Percentiles rank a stretch among this genome's conserved stretches.
phyloP scores from a whole-genome alignment of 768 basidiomycete species.

The Mycena belliarum region DNA sequence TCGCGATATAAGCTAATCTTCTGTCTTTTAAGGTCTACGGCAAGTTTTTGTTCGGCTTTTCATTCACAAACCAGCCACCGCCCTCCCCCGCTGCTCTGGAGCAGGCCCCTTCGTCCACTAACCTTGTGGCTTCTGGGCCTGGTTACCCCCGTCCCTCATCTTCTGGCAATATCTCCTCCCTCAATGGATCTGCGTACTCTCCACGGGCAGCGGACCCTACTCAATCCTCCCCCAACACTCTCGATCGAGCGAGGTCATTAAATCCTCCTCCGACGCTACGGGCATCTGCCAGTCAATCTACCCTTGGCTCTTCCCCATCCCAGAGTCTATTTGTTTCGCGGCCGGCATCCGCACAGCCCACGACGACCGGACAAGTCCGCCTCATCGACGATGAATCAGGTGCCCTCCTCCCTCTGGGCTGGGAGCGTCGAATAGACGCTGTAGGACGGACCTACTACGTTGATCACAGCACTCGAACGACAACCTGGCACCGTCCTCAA shows the following conservation, averaged over 20 bases:
- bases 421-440: slow-evolving; percentile 79
- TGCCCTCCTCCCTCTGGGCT: slow-evolving; percentile 70
- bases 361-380: slow-evolving; percentile 25
- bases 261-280: slow-evolving; percentile 26
- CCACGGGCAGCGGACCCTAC: slow-evolving; percentile 1
- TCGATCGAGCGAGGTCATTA: slow-evolving; percentile 16
- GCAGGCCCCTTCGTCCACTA: slow-evolving; percentile 23
- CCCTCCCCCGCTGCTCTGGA: slow-evolving; percentile 24
- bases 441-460: slow-evolving; percentile 81
- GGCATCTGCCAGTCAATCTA: slow-evolving; percentile 28
- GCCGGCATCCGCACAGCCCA: slow-evolving; percentile 17
- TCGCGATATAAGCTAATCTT: no score
- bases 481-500: slow-evolving; percentile 74
- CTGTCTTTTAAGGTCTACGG: slow-evolving; percentile 46
- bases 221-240: slow-evolving; percentile 14
- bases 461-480: slow-evolving; percentile 80
- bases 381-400: slow-evolving; percentile 58
- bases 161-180: slow-evolving; percentile 1
- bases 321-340: slow-evolving; percentile 23
- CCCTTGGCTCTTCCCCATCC: slow-evolving; percentile 26
- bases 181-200: slow-evolving; percentile 1
- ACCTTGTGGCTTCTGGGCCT: slow-evolving; percentile 7
- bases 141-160: slow-evolving; percentile 17
- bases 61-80: slow-evolving; percentile 38
- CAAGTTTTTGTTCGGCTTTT: slow-evolving; percentile 70